A percentile compares a stretch with the other conserved stretches of the same genome.
Evolutionary conservation across 352 stramenopile genomes (phyloP).

Genomic region (Globisporangium iwayamae): DNA sequence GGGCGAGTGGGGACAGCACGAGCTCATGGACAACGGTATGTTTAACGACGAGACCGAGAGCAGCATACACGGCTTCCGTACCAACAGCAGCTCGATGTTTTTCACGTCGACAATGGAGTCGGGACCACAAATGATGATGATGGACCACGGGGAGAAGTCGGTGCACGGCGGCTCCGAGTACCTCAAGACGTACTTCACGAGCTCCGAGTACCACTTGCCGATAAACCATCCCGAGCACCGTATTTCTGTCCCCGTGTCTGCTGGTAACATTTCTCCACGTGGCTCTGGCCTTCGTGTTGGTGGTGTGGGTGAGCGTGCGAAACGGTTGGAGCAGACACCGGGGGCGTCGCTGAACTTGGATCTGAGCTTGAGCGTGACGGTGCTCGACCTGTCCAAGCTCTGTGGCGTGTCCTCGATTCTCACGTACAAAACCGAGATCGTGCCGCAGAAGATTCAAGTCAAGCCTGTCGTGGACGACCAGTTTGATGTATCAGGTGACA

Average conservation of each 20-base stretch:
- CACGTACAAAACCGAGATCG: conserved; percentile 55
- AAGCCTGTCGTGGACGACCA: conserved; percentile 17
- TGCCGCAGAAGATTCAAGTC: conserved; percentile 19
- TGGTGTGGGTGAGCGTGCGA: conserved; percentile 25
- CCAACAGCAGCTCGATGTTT: conserved; percentile 29
- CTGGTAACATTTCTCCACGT: conserved; percentile 40
- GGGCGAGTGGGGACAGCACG: conserved; percentile 46
- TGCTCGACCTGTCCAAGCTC: conserved; percentile 71
- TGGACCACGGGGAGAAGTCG: conserved; percentile 35
- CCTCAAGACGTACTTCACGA: conserved; percentile 68
- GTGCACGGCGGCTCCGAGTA: conserved; percentile 75
- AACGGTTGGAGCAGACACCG: conserved; percentile 44
- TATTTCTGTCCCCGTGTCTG: conserved; percentile 41
- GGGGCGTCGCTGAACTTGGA: conserved; percentile 46
- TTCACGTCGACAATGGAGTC: conserved; percentile 27
- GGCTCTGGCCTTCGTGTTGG: conserved; percentile 25
- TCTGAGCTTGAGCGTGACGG: conserved; percentile 63
- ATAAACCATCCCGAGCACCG: conserved; percentile 70
- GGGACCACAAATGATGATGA: conserved; percentile 5
- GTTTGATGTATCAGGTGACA: neutral
- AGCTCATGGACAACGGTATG: conserved; percentile 17
- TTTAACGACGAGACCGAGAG: conserved; percentile 32
- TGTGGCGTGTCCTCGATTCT: conserved; percentile 74
- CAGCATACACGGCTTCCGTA: conserved; percentile 10
- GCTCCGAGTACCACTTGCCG: conserved; percentile 59